Percentiles rank a stretch among this genome's conserved stretches.
These are phyloP conservation scores for Xylaria palmicola DNA, from an alignment of 495 filamentous ascomycete species.

Conservation along the genomic window DNA sequence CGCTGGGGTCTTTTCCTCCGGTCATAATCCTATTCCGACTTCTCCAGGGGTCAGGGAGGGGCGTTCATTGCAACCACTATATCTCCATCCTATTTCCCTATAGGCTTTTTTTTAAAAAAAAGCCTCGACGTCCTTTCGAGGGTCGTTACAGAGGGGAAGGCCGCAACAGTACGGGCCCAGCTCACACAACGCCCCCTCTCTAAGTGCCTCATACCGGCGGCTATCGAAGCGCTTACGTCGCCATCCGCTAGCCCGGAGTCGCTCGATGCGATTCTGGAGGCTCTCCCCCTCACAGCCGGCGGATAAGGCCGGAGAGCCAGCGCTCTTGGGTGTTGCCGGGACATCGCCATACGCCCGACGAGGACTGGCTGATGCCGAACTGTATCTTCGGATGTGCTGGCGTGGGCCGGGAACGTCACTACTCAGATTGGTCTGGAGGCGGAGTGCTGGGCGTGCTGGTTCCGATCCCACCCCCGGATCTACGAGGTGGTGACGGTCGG, in stretches of 20 bases:
- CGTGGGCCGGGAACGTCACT: not conserved
- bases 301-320: slow-evolving; percentile 12
- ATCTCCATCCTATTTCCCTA: not conserved
- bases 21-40: not conserved
- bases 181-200: slow-evolving; percentile 42
- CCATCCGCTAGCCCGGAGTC: slow-evolving; percentile 46
- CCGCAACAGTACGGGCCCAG: not conserved
- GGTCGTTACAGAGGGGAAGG: not conserved
- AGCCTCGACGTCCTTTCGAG: no score
- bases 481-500: not conserved
- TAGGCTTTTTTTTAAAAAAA: no score
- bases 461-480: no score
- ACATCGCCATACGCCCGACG: not conserved
- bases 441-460: slow-evolving; percentile 2
- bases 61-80: not conserved
- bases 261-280: slow-evolving; percentile 43
- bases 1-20: not conserved
- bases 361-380: not conserved
- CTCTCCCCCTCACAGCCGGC: not conserved
- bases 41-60: not conserved
- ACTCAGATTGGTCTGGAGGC: not conserved
- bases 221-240: slow-evolving; percentile 50
- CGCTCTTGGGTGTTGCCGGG: not conserved
- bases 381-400: not conserved
- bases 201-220: slow-evolving; percentile 47